Percentiles rank a stretch among this genome's conserved stretches.
Conservation (phyloP, 495 filamentous ascomycete genomes). For the Gamarada debralockiae region DNA sequence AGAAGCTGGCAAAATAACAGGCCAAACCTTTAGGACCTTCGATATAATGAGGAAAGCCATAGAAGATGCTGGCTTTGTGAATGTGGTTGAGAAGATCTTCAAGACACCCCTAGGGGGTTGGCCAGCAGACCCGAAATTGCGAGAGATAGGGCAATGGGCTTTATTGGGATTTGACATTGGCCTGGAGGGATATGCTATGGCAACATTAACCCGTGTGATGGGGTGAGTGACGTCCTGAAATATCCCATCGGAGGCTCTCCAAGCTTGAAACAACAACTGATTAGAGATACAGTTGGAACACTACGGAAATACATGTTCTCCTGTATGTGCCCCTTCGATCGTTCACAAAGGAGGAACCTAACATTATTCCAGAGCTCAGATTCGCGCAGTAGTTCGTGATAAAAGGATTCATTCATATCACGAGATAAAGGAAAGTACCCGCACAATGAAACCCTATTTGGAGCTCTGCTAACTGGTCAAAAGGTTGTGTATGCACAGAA, state of each 20-base stretch:
- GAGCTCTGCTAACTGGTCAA: too few species aligned
- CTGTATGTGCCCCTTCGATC: constrained; percentile 6
- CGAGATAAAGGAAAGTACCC: too few species aligned
- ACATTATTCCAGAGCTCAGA: constrained; percentile 8
- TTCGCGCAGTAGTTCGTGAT: constrained; percentile 5
- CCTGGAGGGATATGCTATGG: constrained; percentile 30
- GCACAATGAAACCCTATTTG: too few species aligned
- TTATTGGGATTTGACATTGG: constrained; percentile 38
- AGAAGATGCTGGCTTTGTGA: constrained; percentile 31
- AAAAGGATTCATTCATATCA: constrained; percentile 17
- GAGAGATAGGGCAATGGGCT: constrained; percentile 42
- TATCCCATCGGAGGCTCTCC: too few species aligned
- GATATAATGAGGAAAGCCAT: constrained; percentile 26
- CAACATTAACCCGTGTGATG: constrained; percentile 13
- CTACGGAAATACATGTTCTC: constrained; percentile 14
- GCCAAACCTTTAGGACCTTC: constrained; percentile 33
- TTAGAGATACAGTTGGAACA: constrained; percentile 9
- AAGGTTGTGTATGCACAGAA: constrained; percentile 20
- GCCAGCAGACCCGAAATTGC: constrained; percentile 37
- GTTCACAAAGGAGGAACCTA: background rate
- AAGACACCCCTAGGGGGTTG: constrained; percentile 40
- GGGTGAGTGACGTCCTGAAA: constrained; percentile 7
- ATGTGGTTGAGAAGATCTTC: constrained; percentile 24
- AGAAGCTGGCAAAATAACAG: constrained; percentile 35
- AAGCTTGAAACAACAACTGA: background rate